phyloP scores from a whole-genome alignment of 75 land plant genomes.

The Pinus tabuliformis region DNA sequence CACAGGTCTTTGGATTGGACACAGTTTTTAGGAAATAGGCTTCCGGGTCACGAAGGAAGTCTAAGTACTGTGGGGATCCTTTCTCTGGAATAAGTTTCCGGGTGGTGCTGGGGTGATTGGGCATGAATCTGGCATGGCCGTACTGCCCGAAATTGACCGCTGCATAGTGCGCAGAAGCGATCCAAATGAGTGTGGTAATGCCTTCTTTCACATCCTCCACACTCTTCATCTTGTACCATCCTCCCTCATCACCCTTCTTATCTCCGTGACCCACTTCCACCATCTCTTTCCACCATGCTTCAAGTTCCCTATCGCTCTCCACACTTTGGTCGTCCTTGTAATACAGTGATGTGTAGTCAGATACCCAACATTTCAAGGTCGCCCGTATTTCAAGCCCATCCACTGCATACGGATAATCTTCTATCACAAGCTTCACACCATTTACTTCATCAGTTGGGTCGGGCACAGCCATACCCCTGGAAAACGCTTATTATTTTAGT shows the following conservation, averaged over 20 bases:
- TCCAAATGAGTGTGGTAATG: constrained; percentile 43
- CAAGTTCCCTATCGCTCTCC: constrained; percentile 38
- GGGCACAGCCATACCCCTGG: constrained; percentile 55
- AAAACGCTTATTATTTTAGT: neutral
- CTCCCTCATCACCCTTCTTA: constrained; percentile 31
- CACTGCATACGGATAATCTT: constrained; percentile 58
- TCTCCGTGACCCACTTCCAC: constrained; percentile 43
- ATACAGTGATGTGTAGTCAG: constrained; percentile 40
- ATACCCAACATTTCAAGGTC: constrained; percentile 36
- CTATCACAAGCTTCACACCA: constrained; percentile 49
- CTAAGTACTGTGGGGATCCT: constrained; percentile 50
- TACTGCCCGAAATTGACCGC: constrained; percentile 68
- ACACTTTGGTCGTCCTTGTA: constrained; percentile 31
- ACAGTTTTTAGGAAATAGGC: neutral
- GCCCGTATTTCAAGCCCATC: constrained; percentile 58
- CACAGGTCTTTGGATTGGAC: neutral
- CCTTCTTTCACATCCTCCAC: constrained; percentile 22
- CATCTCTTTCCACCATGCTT: constrained; percentile 56
- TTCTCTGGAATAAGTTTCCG: constrained; percentile 63
- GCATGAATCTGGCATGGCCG: constrained; percentile 61
- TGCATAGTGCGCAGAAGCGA: constrained; percentile 31
- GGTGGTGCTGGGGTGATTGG: constrained; percentile 54
- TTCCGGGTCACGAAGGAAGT: constrained; percentile 60
- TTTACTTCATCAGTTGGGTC: constrained; percentile 23
- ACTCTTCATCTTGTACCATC: constrained; percentile 48